phyloP scores from a whole-genome alignment of 2,329 filamentous ascomycete species.

The Monilinia fructigena region DNA sequence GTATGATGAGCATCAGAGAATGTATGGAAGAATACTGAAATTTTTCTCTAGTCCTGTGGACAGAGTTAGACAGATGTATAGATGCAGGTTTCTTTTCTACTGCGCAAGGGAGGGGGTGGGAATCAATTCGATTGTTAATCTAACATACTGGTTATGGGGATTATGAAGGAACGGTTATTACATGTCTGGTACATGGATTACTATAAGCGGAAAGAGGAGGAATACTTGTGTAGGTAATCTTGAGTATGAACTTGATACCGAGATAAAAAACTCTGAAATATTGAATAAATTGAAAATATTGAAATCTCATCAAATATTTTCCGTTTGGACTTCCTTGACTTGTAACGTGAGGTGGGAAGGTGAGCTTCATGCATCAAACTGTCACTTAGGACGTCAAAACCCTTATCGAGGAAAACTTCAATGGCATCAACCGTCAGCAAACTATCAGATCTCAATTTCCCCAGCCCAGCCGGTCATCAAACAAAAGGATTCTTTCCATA shows the following conservation, averaged over 20 bases:
- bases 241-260: constrained; percentile 14
- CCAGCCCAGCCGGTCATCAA: neutral
- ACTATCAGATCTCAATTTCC: constrained; percentile 7
- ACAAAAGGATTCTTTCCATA: constrained; percentile 4
- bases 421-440: neutral
- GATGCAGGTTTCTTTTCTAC: constrained; percentile 14
- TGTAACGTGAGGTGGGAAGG: neutral
- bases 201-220: constrained; percentile 3
- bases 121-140: neutral
- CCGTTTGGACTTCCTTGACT: neutral
- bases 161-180: neutral
- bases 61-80: neutral
- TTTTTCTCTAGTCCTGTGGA: constrained; percentile 12
- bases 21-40: neutral
- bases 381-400: neutral
- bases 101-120: constrained; percentile 5
- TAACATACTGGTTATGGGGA: constrained; percentile 14
- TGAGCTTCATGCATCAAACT: neutral
- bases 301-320: neutral
- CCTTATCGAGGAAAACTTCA: neutral
- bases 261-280: constrained; percentile 2
- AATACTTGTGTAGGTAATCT: constrained; percentile 14
- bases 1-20: neutral
- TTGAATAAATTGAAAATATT: constrained; percentile 4
- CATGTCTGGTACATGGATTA: constrained; percentile 18